Conservation (phyloP, 2,329 filamentous ascomycete genomes). For the Hypoxylon sp. region DNA sequence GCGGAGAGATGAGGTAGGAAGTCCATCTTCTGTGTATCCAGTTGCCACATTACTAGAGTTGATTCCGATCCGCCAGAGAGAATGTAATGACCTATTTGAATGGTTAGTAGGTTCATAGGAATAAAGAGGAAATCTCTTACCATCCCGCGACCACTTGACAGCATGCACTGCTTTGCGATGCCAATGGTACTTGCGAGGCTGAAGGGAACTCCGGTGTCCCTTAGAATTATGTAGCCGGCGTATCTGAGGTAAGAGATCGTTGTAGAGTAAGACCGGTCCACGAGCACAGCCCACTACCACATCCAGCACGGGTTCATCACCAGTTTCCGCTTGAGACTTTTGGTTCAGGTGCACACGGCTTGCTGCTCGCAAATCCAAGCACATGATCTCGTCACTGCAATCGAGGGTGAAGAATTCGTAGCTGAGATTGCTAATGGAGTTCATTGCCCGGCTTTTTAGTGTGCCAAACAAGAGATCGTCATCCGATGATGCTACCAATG, state of each 20-base stretch:
- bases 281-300: slow-evolving; percentile 80
- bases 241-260: slow-evolving; percentile 74
- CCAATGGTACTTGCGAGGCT: slow-evolving; percentile 84
- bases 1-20: slow-evolving; percentile 91
- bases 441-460: slow-evolving; percentile 49
- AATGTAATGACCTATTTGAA: slow-evolving; percentile 83
- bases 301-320: slow-evolving; percentile 65
- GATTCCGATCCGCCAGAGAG: slow-evolving; percentile 94
- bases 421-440: slow-evolving; percentile 57
- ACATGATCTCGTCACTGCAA: slow-evolving; percentile 72
- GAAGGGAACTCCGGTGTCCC: slow-evolving; percentile 61
- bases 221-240: slow-evolving; percentile 57
- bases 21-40: slow-evolving; percentile 85
- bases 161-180: slow-evolving; percentile 85
- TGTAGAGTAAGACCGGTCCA: slow-evolving; percentile 85
- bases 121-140: slow-evolving; percentile 60
- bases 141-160: slow-evolving; percentile 92
- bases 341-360: slow-evolving; percentile 51
- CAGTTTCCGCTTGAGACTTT: slow-evolving; percentile 47
- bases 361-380: slow-evolving; percentile 69
- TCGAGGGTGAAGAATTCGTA: slow-evolving; percentile 71
- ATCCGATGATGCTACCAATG: slow-evolving; percentile 67
- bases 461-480: slow-evolving; percentile 72
- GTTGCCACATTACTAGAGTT: slow-evolving; percentile 90
- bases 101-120: slow-evolving; percentile 34